phyloP scores from a whole-genome alignment of 116 monocot species.

The Zostera marina region DNA sequence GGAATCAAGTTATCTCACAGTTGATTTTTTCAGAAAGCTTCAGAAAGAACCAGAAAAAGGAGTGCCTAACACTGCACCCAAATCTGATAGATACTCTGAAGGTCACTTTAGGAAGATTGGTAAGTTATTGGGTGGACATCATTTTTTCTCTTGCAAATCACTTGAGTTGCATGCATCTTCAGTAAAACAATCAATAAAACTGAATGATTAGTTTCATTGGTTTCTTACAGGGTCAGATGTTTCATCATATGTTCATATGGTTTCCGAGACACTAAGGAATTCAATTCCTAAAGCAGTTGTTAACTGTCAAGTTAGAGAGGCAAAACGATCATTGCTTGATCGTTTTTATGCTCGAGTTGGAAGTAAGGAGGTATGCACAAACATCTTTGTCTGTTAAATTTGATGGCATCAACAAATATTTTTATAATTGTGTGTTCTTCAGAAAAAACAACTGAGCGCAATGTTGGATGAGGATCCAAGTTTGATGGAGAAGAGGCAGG shows the following conservation, averaged over 20 bases:
- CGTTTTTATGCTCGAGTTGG: constrained; percentile 83
- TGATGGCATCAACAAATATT: neutral
- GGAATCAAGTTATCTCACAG: constrained; percentile 90
- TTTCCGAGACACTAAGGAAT: constrained; percentile 68
- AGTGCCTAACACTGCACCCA: constrained; percentile 17
- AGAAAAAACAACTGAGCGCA: constrained; percentile 85
- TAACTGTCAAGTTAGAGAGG: constrained; percentile 85
- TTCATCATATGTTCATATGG: constrained; percentile 71
- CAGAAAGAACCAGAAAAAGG: constrained; percentile 74
- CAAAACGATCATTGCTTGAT: constrained; percentile 65
- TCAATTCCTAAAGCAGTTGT: constrained; percentile 90
- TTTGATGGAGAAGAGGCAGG: constrained; percentile 88
- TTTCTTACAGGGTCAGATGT: constrained; percentile 72
- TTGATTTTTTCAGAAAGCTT: constrained; percentile 94
- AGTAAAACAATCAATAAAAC: neutral
- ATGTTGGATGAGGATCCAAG: constrained; percentile 94
- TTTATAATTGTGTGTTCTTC: constrained; percentile 1
- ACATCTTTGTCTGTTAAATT: too few species aligned
- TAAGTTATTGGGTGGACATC: constrained; percentile 6
- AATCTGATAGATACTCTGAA: constrained; percentile 64
- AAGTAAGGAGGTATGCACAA: constrained; percentile 53
- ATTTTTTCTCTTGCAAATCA: neutral
- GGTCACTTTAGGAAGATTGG: constrained; percentile 79
- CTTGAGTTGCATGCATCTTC: neutral
- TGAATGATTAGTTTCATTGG: neutral